phyloP scores from a whole-genome alignment of 345 rosid genomes.

The Brassica carinata region DNA sequence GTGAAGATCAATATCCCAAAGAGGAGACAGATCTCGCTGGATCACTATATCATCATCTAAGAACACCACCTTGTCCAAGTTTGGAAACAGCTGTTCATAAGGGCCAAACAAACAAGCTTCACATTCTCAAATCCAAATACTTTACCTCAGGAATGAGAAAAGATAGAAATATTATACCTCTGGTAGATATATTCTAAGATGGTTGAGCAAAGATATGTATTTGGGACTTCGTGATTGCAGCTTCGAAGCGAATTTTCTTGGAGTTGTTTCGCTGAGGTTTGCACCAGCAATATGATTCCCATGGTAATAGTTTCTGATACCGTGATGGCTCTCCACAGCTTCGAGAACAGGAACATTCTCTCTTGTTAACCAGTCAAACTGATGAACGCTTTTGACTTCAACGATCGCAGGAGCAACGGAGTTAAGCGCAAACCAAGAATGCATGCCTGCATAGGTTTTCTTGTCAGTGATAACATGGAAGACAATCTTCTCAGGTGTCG shows the following conservation, averaged over 20 bases:
- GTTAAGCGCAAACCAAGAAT: constrained; percentile 98
- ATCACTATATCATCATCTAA: constrained; percentile 94
- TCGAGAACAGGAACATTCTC: constrained; percentile 99
- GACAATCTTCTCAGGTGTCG: constrained; percentile 84
- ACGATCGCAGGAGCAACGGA: constrained; percentile 81
- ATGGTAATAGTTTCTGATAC: constrained; percentile 88
- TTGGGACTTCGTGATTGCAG: constrained; percentile 98
- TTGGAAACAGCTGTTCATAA: constrained; percentile 85
- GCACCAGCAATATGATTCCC: constrained; percentile 93
- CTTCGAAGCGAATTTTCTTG: constrained; percentile 87
- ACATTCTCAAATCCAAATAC: neutral
- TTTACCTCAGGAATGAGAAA: neutral
- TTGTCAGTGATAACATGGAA: constrained; percentile 98
- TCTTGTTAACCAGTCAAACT: constrained; percentile 96
- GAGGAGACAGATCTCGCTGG: constrained; percentile 90
- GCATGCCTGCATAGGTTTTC: constrained; percentile 99
- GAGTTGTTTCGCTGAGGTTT: constrained; percentile 81
- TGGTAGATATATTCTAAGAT: constrained; percentile 93
- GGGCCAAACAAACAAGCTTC: constrained; percentile 17
- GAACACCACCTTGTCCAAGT: constrained; percentile 90
- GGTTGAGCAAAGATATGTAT: constrained; percentile 98
- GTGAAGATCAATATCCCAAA: constrained; percentile 85
- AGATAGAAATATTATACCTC: constrained; percentile 59
- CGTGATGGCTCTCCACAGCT: constrained; percentile 85
- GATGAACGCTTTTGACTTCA: constrained; percentile 98